Evolutionary conservation across 306 rosid species (phyloP).

Genomic region (Prunus armeniaca): DNA sequence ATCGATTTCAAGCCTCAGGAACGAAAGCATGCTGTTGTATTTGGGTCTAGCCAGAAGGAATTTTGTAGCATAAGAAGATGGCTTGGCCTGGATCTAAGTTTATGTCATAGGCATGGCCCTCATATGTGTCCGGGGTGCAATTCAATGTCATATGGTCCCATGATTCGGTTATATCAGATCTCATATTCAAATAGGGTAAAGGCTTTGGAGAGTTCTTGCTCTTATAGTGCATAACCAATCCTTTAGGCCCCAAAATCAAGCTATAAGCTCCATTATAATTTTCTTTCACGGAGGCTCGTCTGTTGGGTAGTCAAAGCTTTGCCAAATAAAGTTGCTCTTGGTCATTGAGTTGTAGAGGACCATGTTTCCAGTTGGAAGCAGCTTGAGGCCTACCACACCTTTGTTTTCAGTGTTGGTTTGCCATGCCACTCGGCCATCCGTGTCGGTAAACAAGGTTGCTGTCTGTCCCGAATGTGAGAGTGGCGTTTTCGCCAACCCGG

Average conservation of each 20-base stretch:
- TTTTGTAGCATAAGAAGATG: not conserved
- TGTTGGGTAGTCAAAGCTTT: constrained; percentile 66
- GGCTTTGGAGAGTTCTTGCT: constrained; percentile 51
- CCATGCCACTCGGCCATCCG: constrained; percentile 62
- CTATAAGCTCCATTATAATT: constrained; percentile 60
- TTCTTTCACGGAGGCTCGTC: constrained; percentile 51
- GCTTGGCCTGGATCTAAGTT: constrained; percentile 12
- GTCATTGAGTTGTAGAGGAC: constrained; percentile 42
- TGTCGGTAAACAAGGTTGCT: constrained; percentile 59
- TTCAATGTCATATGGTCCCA: constrained; percentile 31
- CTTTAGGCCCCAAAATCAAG: constrained; percentile 52
- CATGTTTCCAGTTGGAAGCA: constrained; percentile 62
- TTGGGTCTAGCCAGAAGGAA: constrained; percentile 46
- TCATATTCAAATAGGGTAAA: constrained; percentile 31
- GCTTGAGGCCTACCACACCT: constrained; percentile 53
- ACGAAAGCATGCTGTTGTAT: constrained; percentile 51
- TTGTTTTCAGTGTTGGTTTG: constrained; percentile 58
- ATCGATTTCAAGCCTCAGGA: constrained; percentile 65
- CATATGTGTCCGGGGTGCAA: constrained; percentile 21
- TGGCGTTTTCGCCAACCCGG: constrained; percentile 61
- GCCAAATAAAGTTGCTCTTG: constrained; percentile 57
- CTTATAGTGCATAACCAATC: constrained; percentile 51
- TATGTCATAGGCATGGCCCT: constrained; percentile 33
- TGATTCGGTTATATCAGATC: constrained; percentile 2
- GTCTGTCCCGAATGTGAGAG: constrained; percentile 55